Base-by-base conservation (phyloP, 768 basidiomycete genomes). In the Termitomyces sp. region DNA sequence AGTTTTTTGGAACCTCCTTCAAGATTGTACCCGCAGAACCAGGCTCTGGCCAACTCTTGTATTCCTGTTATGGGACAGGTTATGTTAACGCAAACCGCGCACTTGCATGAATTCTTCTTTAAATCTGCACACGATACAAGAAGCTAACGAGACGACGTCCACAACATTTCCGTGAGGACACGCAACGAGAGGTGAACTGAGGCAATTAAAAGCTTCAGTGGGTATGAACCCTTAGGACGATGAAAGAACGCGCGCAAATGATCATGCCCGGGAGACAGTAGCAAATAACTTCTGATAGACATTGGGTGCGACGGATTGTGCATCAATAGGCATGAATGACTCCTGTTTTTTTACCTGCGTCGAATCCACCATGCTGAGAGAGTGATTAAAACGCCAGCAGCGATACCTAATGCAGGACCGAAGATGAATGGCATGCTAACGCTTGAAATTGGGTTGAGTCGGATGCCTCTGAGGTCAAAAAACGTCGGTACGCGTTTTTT, bases 61-160 rank as follows among this genome's bases (percentile, higher is more conserved):
- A 94, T 70, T 92, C 92, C 6, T 98, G 96, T 69, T 91, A 94
- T 61, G 96, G 96, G 12, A 84, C 87, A 24, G 96, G 97, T 46
- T 94, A 94, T 68, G 76, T 92, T 60, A 99, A 98, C 69, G 85
- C 87, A 56, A 94, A 92, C 69, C 79, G 90, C 64, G 80, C 87
- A 27, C 71, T 94, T 57, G 87, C 86, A 51, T 63, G 39, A 62
- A 56, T 9, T 16, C 41, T 29, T 41, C 18, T n/a, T 24, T 24
- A 5, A 12, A 26, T 41, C 36, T n/a, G 18, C 18, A 39, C 26
- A 27, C 26, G 12, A 20, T 29, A 26, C 24, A 36, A 51, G 22
- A 52, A 39, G n/a, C 1, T 13, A n/a, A n/a, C 51, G 16, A 16
- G 36, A 26, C 42, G 1, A 36, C 16, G n/a, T 10, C 44, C 18